Percentiles rank a stretch among this genome's conserved stretches.
These are phyloP conservation scores for Echinochloa phyllopogon DNA, from an alignment of 176 grass and related monocot species.

Conservation along the genomic window DNA sequence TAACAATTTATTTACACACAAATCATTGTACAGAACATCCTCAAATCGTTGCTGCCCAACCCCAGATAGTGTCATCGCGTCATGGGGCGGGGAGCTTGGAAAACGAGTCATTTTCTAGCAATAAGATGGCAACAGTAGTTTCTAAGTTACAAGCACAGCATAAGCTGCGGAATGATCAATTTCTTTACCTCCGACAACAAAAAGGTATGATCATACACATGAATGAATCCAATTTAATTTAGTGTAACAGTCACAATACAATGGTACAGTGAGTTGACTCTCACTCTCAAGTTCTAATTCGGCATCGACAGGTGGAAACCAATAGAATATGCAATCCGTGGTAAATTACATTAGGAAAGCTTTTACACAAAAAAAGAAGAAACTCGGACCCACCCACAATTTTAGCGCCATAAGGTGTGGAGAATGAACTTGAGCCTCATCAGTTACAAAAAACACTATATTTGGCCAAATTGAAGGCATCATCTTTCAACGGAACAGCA, in stretches of 20 bases:
- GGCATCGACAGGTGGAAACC: neutral
- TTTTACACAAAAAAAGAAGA: constrained; percentile 31
- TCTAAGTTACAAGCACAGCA: neutral
- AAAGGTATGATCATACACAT: neutral
- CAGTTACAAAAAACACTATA: constrained; percentile 16
- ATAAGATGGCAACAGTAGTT: neutral
- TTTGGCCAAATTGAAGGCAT: neutral
- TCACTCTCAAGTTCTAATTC: neutral
- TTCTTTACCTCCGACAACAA: neutral
- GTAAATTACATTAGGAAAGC: constrained; percentile 35
- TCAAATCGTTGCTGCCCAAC: too few species aligned
- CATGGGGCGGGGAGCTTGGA: too few species aligned
- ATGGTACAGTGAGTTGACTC: neutral
- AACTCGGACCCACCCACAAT: neutral
- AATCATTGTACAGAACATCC: too few species aligned
- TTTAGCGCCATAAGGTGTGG: neutral
- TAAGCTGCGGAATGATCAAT: neutral
- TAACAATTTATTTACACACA: too few species aligned
- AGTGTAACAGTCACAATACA: constrained; percentile 16
- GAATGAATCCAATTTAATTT: neutral
- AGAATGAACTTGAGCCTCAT: constrained; percentile 12
- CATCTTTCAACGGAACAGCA: constrained; percentile 45
- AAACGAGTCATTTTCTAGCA: neutral
- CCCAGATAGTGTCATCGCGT: too few species aligned
- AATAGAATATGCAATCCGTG: constrained; percentile 23